These are phyloP conservation scores for Abortiporus biennis DNA, from an alignment of 1,284 basidiomycete species.

Conservation along the genomic window DNA sequence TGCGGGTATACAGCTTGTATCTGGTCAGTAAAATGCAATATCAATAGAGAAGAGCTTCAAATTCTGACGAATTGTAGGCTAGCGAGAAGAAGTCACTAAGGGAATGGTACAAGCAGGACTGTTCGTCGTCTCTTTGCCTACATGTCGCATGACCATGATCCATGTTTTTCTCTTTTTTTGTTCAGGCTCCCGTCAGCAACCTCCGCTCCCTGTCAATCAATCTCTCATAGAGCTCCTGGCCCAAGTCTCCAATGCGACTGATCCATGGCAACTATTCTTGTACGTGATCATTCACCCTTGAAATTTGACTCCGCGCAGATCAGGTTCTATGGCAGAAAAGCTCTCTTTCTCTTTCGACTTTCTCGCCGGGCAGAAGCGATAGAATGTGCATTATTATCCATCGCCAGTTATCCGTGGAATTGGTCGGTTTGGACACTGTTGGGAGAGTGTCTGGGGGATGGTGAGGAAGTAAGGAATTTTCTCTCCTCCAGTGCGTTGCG, in stretches of 20 bases:
- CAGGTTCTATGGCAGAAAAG: constrained; percentile 47
- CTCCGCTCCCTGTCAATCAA: constrained; percentile 63
- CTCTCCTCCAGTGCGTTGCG: constrained; percentile 14
- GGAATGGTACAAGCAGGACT: constrained; percentile 70
- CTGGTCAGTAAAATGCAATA: constrained; percentile 66
- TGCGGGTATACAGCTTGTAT: constrained; percentile 79
- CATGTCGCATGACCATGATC: not conserved
- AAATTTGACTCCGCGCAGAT: constrained; percentile 7
- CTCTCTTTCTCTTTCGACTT: constrained; percentile 74
- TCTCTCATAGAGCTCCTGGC: constrained; percentile 58
- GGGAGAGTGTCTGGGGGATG: constrained; percentile 76
- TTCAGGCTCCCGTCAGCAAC: constrained; percentile 68
- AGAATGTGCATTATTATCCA: constrained; percentile 74
- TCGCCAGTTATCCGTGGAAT: constrained; percentile 86
- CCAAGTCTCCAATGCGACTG: constrained; percentile 48
- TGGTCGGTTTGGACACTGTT: constrained; percentile 93
- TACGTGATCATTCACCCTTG: constrained; percentile 31
- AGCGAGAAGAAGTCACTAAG: constrained; percentile 61
- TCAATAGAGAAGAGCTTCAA: no score
- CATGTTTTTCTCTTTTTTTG: not conserved
- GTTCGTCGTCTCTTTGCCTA: no score
- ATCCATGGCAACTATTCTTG: constrained; percentile 88
- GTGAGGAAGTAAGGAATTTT: constrained; percentile 69
- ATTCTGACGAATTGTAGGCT: constrained; percentile 32
- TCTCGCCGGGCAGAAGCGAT: constrained; percentile 82